These are phyloP conservation scores for Termitomyces titanicus DNA, from an alignment of 768 basidiomycete genomes.

Conservation along the genomic window DNA sequence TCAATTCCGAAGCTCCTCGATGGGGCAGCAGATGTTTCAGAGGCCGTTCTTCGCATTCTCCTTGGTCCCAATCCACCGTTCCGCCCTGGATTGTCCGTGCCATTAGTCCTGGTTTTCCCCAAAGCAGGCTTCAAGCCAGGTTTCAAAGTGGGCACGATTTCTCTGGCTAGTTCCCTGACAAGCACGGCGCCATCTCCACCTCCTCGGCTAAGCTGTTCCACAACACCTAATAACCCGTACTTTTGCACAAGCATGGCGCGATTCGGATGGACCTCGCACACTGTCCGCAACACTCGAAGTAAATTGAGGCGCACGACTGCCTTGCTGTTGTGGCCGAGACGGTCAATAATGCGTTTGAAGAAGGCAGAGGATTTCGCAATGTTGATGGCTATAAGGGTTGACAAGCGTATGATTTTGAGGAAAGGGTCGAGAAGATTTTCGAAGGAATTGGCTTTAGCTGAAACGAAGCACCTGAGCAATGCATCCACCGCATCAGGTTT, in stretches of 20 bases:
- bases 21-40: slow-evolving; percentile 51
- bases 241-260: slow-evolving; percentile 75
- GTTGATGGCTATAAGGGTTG: slow-evolving; percentile 65
- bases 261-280: slow-evolving; percentile 90
- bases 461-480: slow-evolving; percentile 75
- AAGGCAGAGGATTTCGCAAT: slow-evolving; percentile 78
- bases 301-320: slow-evolving; percentile 91
- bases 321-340: slow-evolving; percentile 65
- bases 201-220: slow-evolving; percentile 73
- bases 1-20: slow-evolving; percentile 16
- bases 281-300: slow-evolving; percentile 75
- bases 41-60: slow-evolving; percentile 63
- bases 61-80: slow-evolving; percentile 48
- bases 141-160: slow-evolving; percentile 74
- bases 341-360: slow-evolving; percentile 84
- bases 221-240: slow-evolving; percentile 78
- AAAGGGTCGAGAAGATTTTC: slow-evolving; percentile 91
- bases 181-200: slow-evolving; percentile 82
- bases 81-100: slow-evolving; percentile 19
- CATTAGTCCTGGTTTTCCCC: slow-evolving; percentile 21
- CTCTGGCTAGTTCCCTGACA: slow-evolving; percentile 83
- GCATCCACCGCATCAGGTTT: slow-evolving; percentile 62
- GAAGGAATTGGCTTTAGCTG: slow-evolving; percentile 84
- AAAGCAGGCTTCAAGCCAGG: slow-evolving; percentile 62
- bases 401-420: slow-evolving; percentile 86